Conservation (phyloP, 768 basidiomycete genomes). For the Kwoniella bestiolae region DNA sequence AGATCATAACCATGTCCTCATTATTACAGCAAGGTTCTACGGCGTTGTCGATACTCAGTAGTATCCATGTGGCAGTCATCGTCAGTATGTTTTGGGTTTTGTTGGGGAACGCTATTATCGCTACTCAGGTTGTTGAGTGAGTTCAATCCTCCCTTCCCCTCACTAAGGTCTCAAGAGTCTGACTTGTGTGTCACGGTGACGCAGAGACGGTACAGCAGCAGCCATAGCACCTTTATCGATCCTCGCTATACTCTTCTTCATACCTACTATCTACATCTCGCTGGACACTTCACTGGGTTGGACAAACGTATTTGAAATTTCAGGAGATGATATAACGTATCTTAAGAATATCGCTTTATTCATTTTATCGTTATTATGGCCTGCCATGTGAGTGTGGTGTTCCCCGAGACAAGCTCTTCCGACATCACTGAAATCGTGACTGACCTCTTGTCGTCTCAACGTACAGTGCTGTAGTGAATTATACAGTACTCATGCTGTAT, state of each 20-base stretch:
- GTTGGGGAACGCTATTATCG: slow-evolving; percentile 59
- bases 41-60: slow-evolving; percentile 70
- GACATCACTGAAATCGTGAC: too few relatives aligned
- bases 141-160: slow-evolving; percentile 63
- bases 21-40: slow-evolving; percentile 77
- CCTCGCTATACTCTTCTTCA: slow-evolving; percentile 74
- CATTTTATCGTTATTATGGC: slow-evolving; percentile 78
- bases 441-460: too few relatives aligned
- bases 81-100: slow-evolving; percentile 72
- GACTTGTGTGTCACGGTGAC: neutral
- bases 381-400: slow-evolving; percentile 70
- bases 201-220: slow-evolving; percentile 45
- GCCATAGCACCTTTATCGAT: slow-evolving; percentile 65
- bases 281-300: slow-evolving; percentile 78
- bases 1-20: slow-evolving; percentile 79
- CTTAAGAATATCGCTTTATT: slow-evolving; percentile 77
- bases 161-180: neutral
- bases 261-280: slow-evolving; percentile 77
- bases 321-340: slow-evolving; percentile 64
- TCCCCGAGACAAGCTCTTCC: too few relatives aligned
- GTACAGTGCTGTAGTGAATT: slow-evolving; percentile 68
- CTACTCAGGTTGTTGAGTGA: slow-evolving; percentile 81
- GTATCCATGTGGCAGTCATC: slow-evolving; percentile 78
- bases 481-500: slow-evolving; percentile 76
- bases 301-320: slow-evolving; percentile 65